Evolutionary conservation across 2,329 filamentous ascomycete genomes (phyloP).

Genomic region (Acrocalymma vagum): DNA sequence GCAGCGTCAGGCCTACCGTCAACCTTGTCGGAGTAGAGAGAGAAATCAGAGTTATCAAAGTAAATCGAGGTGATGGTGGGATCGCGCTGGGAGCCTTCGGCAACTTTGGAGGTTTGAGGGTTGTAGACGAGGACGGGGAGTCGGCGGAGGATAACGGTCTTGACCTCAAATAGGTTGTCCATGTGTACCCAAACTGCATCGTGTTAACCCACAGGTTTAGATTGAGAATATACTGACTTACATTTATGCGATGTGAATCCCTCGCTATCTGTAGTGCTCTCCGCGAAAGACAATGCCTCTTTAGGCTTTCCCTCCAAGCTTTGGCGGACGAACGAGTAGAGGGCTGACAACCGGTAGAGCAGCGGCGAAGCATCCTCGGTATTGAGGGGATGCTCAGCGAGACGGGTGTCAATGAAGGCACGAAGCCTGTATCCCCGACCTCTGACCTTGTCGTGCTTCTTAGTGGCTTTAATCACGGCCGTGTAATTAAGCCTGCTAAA

Average conservation of each 20-base stretch:
- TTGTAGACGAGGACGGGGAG: slow-evolving; percentile 94
- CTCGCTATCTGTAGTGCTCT: slow-evolving; percentile 59
- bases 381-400: slow-evolving; percentile 92
- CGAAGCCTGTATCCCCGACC: slow-evolving; percentile 87
- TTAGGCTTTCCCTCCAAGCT: slow-evolving; percentile 71
- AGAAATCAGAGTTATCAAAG: slow-evolving; percentile 88
- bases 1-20: slow-evolving; percentile 77
- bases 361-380: slow-evolving; percentile 92
- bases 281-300: slow-evolving; percentile 54
- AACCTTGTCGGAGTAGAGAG: slow-evolving; percentile 86
- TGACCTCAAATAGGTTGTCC: slow-evolving; percentile 95
- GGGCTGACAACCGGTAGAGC: slow-evolving; percentile 86
- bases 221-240: slow-evolving; percentile 52
- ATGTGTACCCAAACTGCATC: slow-evolving; percentile 86
- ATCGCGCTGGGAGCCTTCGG: slow-evolving; percentile 79
- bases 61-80: slow-evolving; percentile 95
- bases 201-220: slow-evolving; percentile 38
- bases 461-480: slow-evolving; percentile 95
- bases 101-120: slow-evolving; percentile 81
- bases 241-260: slow-evolving; percentile 88
- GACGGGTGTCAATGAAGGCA: slow-evolving; percentile 87
- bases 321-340: slow-evolving; percentile 95
- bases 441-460: slow-evolving; percentile 97
- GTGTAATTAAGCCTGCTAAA: slow-evolving; percentile 98
- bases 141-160: slow-evolving; percentile 91